Conservation (phyloP, 129 eudicot genomes). For the Flaveria sonorensis region DNA sequence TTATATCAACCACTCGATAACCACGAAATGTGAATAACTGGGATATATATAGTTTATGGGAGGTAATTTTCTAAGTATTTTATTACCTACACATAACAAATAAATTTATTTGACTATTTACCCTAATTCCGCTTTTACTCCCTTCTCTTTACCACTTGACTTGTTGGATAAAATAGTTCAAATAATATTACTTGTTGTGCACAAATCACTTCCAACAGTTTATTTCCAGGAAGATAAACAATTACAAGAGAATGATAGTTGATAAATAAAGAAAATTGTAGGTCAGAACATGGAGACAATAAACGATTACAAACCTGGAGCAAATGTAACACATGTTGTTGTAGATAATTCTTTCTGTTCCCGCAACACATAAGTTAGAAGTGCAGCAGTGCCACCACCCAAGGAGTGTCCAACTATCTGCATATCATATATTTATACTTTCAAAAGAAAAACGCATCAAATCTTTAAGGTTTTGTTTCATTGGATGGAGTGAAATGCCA, state of each 20-base stretch:
- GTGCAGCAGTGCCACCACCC: conserved; percentile 99
- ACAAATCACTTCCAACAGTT: background rate
- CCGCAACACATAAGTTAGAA: conserved; percentile 74
- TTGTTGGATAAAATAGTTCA: background rate
- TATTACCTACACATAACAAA: background rate
- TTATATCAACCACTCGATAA: background rate
- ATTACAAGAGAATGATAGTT: background rate
- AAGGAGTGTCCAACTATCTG: conserved; percentile 97
- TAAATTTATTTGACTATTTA: background rate
- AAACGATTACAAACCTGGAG: conserved; percentile 63
- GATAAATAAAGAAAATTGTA: background rate
- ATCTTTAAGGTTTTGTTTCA: conserved; percentile 1
- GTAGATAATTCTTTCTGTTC: conserved; percentile 77
- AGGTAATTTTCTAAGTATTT: background rate
- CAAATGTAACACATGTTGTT: conserved; percentile 89
- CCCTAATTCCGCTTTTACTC: background rate
- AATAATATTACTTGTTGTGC: background rate
- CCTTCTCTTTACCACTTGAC: background rate
- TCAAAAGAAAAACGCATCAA: background rate
- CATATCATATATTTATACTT: conserved; percentile 10
- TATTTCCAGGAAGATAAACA: background rate
- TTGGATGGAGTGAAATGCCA: background rate
- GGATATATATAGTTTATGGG: background rate
- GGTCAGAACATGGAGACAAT: background rate
- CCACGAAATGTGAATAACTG: background rate